These are phyloP conservation scores for Orbilia blumenaviensis DNA, from an alignment of 2,329 filamentous ascomycete species.

Conservation along the genomic window DNA sequence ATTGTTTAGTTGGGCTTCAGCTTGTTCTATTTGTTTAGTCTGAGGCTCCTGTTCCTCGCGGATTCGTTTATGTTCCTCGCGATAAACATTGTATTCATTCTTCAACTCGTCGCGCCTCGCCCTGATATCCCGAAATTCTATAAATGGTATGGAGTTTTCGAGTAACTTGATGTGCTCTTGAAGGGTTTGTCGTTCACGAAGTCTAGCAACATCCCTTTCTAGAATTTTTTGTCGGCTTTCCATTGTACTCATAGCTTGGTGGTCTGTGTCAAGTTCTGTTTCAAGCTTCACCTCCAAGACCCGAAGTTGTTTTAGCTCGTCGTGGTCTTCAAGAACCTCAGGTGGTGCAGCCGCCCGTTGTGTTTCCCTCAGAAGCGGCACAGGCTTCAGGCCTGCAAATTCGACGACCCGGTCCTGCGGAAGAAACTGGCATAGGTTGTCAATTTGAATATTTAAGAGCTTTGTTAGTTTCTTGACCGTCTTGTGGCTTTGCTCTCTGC, in stretches of 20 bases:
- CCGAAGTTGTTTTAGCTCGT: slow-evolving; percentile 75
- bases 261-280: slow-evolving; percentile 64
- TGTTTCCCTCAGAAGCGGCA: slow-evolving; percentile 84
- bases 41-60: slow-evolving; percentile 73
- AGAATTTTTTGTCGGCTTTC: slow-evolving; percentile 78
- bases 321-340: slow-evolving; percentile 81
- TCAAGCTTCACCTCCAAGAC: slow-evolving; percentile 73
- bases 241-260: slow-evolving; percentile 60
- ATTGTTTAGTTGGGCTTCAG: slow-evolving; percentile 68
- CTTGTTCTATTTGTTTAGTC: slow-evolving; percentile 73
- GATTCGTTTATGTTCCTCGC: slow-evolving; percentile 69
- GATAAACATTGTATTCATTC: slow-evolving; percentile 66
- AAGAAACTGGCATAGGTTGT: slow-evolving; percentile 96
- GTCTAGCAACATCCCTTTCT: slow-evolving; percentile 81
- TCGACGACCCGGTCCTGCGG: slow-evolving; percentile 96
- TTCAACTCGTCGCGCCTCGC: slow-evolving; percentile 67
- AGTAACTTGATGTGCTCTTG: slow-evolving; percentile 72
- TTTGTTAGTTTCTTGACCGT: slow-evolving; percentile 67
- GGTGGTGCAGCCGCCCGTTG: slow-evolving; percentile 85
- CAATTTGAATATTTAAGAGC: slow-evolving; percentile 87
- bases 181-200: slow-evolving; percentile 77
- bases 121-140: slow-evolving; percentile 71
- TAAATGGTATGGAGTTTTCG: slow-evolving; percentile 71
- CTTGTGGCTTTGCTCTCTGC: slow-evolving; percentile 31
- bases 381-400: slow-evolving; percentile 82